Evolutionary conservation across 768 basidiomycete species (phyloP).

Genomic region (Exsudoporus frostii): DNA sequence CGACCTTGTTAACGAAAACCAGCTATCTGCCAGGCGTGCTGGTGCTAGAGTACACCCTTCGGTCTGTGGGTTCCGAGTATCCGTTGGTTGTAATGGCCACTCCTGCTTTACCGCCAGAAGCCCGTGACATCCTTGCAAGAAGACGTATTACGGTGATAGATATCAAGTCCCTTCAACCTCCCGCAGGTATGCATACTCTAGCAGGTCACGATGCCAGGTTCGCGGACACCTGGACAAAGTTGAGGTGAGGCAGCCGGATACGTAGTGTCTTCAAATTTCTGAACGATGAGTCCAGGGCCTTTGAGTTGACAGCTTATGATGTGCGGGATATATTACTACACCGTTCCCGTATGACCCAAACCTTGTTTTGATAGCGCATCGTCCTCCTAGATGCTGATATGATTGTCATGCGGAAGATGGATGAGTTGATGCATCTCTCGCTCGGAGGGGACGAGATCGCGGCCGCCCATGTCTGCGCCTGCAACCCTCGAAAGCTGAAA

Average conservation of each 20-base stretch:
- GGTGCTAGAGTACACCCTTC: slow-evolving; percentile 51
- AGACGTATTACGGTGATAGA: slow-evolving; percentile 54
- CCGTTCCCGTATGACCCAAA: neutral
- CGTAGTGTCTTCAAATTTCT: slow-evolving; percentile 21
- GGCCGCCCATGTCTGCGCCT: slow-evolving; percentile 87
- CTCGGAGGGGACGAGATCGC: slow-evolving; percentile 75
- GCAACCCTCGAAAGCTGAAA: slow-evolving; percentile 80
- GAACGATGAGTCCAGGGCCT: slow-evolving; percentile 38
- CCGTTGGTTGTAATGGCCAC: slow-evolving; percentile 82
- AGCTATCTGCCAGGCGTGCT: slow-evolving; percentile 57
- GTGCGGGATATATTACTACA: slow-evolving; percentile 33
- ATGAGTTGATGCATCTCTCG: slow-evolving; percentile 56
- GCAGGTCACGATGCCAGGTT: slow-evolving; percentile 46
- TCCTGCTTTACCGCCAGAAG: slow-evolving; percentile 48
- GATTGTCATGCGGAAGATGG: slow-evolving; percentile 81
- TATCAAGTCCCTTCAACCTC: slow-evolving; percentile 58
- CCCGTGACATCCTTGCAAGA: slow-evolving; percentile 47
- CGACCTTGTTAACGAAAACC: slow-evolving; percentile 71
- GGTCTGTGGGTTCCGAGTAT: slow-evolving; percentile 56
- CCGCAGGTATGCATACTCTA: slow-evolving; percentile 36
- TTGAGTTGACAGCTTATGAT: slow-evolving; percentile 66
- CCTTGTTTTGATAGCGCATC: slow-evolving; percentile 51
- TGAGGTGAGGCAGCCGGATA: slow-evolving; percentile 36
- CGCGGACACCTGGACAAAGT: slow-evolving; percentile 64
- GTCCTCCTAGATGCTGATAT: slow-evolving; percentile 88